Base-by-base conservation (phyloP, 345 rosid genomes). In the Angophora floribunda region DNA sequence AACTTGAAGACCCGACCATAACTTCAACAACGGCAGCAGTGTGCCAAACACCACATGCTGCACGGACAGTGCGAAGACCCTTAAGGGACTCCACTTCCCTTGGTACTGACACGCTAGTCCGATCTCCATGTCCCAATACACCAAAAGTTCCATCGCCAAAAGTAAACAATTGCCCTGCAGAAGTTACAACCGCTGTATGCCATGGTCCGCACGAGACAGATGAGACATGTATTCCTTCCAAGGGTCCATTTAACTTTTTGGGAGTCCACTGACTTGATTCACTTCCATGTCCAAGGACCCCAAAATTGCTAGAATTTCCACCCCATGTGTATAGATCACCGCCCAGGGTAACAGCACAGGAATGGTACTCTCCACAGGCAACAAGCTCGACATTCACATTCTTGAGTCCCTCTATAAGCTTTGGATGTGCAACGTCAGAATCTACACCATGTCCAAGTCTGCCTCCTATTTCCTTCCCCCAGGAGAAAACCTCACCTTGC, bases 11-110 rank as follows among this genome's bases (percentile, higher is more conserved):
- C 86, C 95, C 98, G 87, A 92, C 97, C 96, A 96, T 93, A 85
- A 96, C 94, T 92, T 96, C 98, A 86, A 96, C 95, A 89, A 96
- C 93, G 28, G 98, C 98, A 90, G 97, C 98, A 87, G 96, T 93
- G 91, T 96, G 98, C 98, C 98, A 96, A 89, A 93, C 98, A 88
- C 97, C 98, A 89, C 98, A 94, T 88, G 97, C 94, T 57, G 95
- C 96, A 86, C 95, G 94, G 50, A 96, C 97, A 87, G 97, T 95
- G 85, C 98, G 96, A 79, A 96, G 94, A 85, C 97, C 98, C 92
- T 94, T 96, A 45, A 96, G 97, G 51, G 97, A 96, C 86, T 93
- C 96, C 89, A 96, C 94, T 92, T 96, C 98, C 93, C 94, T 93
- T 24, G 97, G 97, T 15, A 91, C 84, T 52, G 97, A 92, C 79